A percentile compares a stretch with the other conserved stretches of the same genome.
Evolutionary conservation across 1,139 yeast genomes (phyloP).

Genomic region (Geotrichum phurueaensis): DNA sequence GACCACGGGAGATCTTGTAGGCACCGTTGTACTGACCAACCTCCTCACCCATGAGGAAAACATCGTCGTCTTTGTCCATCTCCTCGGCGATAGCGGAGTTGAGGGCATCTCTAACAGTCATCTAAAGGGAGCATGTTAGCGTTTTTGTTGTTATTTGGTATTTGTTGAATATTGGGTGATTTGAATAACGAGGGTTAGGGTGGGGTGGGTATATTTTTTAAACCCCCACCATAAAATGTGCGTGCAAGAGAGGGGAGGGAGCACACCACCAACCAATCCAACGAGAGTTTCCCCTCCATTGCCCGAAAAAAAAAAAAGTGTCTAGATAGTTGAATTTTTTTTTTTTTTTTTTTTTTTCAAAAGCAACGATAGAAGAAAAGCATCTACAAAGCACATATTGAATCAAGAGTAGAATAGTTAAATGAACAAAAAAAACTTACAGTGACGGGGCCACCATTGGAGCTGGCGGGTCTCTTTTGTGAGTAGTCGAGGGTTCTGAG

Average conservation of each 20-base stretch:
- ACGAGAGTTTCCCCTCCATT: neutral
- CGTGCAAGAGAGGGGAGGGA: neutral
- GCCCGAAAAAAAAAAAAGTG: neutral
- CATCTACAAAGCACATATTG: neutral
- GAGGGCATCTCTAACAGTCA: constrained; percentile 96
- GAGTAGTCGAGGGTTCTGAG: constrained; percentile 27
- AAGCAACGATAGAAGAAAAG: neutral
- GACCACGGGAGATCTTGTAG: constrained; percentile 91
- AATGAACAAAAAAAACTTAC: constrained; percentile 22
- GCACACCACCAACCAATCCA: neutral
- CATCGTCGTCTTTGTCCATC: constrained; percentile 90
- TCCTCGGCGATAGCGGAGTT: constrained; percentile 96
- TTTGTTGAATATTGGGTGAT: neutral
- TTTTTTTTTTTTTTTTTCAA: neutral
- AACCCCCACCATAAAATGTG: neutral
- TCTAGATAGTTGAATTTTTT: neutral
- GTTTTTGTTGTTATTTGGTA: neutral
- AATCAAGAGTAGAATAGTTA: neutral
- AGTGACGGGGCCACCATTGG: constrained; percentile 32
- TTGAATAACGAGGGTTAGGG: neutral
- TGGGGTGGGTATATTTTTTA: neutral
- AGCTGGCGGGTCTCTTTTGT: constrained; percentile 26
- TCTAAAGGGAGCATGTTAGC: constrained; percentile 16
- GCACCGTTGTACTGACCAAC: constrained; percentile 99
- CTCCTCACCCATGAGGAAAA: constrained; percentile 96